Base-by-base conservation (phyloP, 495 filamentous ascomycete genomes). In the Parmelia sp. region DNA sequence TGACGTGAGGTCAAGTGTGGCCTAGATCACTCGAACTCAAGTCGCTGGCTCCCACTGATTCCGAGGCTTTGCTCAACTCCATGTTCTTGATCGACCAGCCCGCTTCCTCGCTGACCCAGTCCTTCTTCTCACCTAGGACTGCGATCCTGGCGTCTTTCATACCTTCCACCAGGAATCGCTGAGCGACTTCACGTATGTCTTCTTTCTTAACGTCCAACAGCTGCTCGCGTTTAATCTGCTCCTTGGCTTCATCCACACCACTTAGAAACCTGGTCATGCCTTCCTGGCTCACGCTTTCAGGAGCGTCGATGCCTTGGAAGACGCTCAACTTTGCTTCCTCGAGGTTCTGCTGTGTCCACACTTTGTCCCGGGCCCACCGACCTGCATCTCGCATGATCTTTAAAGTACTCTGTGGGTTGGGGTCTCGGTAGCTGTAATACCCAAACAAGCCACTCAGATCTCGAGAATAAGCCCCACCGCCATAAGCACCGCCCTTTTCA, bases 401-500 rank as follows among this genome's bases (percentile, higher is more conserved):
- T 65, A 97, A 75, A 0, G 90, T 90, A 73, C 96, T 97, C 63
- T 86, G 77, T 12, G 95, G 92, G 72, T 97, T 96, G n/a, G 95
- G 94, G 75, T 98, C 94, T 21, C 94, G 87, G 77, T 97, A 98
- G 65, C 89, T 93, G 77, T 93, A 96, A 76, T 96, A 93, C 44
- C 91, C 91, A 69, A 98, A 97, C 3, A 94, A 70, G 25, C 94
- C 94, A 67, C 88, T 87, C 4, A 95, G 71, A 5, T 86, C 86
- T 14, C 85, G 84, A 55, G 88, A 85, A 75, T 90, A 95, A 17
- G 95, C 92, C 21, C 91, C 90, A 23, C 91, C 93, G 64, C 94
- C 94, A 69, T 98, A 98, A 14, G 94, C 94, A 49, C 94, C 94
- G 12, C 94, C 94, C 74, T 98, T 98, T 75, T 98, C 94, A 37